Evolutionary conservation across 495 filamentous ascomycete species (phyloP).

Genomic region (Glonium stellatum): DNA sequence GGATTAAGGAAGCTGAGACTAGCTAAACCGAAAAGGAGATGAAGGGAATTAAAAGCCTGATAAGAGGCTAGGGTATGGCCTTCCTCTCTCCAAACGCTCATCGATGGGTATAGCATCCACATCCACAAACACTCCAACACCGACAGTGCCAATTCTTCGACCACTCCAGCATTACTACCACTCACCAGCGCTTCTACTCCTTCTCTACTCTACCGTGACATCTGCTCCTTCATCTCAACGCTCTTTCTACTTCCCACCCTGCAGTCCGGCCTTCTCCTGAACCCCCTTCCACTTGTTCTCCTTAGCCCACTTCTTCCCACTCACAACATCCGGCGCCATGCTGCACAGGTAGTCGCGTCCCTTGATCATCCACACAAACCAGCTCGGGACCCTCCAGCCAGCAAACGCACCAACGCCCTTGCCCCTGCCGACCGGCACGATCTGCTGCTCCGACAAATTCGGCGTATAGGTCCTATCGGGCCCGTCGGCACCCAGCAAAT

Average conservation of each 20-base stretch:
- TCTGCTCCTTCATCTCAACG: too few species aligned
- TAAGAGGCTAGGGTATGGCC: too few species aligned
- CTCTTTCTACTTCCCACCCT: not conserved
- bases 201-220: too few species aligned
- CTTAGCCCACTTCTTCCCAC: constrained; percentile 49
- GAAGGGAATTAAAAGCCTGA: too few species aligned
- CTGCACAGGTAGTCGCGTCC: constrained; percentile 55
- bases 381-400: constrained; percentile 48
- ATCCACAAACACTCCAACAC: too few species aligned
- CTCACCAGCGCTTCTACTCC: too few species aligned
- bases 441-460: constrained; percentile 34
- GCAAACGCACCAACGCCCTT: constrained; percentile 51
- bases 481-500: constrained; percentile 18
- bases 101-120: too few species aligned
- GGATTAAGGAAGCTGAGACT: too few species aligned
- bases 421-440: constrained; percentile 49
- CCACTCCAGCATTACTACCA: too few species aligned
- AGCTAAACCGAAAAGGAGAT: too few species aligned
- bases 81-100: too few species aligned
- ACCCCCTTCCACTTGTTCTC: constrained; percentile 28
- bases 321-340: constrained; percentile 44
- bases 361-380: constrained; percentile 53
- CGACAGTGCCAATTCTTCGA: too few species aligned
- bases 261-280: constrained; percentile 5
- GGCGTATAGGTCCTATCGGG: constrained; percentile 30